phyloP scores from a whole-genome alignment of 345 rosid genomes.

The Lepidium sativum region DNA sequence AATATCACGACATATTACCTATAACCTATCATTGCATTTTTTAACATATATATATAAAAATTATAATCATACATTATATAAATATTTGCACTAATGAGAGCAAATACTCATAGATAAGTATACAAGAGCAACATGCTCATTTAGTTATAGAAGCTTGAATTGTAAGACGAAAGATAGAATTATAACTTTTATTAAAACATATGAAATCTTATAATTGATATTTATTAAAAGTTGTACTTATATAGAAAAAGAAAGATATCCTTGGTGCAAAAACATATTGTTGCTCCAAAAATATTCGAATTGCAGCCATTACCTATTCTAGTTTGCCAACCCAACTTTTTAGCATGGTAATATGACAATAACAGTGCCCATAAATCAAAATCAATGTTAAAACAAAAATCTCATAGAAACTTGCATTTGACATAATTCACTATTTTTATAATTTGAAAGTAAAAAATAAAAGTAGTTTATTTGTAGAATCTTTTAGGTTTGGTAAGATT shows the following conservation, averaged over 20 bases:
- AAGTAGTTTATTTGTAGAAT: too few relatives aligned
- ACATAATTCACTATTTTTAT: too few relatives aligned
- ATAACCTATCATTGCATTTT: constrained; percentile 6
- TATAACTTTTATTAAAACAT: neutral
- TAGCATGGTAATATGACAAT: neutral
- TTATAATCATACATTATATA: too few relatives aligned
- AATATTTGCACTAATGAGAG: too few relatives aligned
- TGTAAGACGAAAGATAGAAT: neutral
- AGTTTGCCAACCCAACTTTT: constrained; percentile 1
- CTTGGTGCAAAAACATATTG: neutral
- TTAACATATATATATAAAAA: neutral
- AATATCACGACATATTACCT: constrained; percentile 13
- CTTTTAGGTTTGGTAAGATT: too few relatives aligned
- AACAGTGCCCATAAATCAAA: neutral
- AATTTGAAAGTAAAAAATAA: too few relatives aligned
- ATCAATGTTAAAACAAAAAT: neutral
- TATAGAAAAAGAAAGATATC: neutral
- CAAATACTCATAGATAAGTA: too few relatives aligned
- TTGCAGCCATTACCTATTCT: neutral
- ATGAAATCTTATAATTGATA: neutral
- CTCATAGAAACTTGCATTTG: neutral
- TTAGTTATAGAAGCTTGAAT: too few relatives aligned
- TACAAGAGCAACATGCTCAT: too few relatives aligned
- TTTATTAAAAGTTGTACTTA: neutral
- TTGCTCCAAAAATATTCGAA: neutral